A percentile compares a stretch with the other conserved stretches of the same genome.
Conservation (phyloP, 306 rosid genomes). For the Geum urbanum region DNA sequence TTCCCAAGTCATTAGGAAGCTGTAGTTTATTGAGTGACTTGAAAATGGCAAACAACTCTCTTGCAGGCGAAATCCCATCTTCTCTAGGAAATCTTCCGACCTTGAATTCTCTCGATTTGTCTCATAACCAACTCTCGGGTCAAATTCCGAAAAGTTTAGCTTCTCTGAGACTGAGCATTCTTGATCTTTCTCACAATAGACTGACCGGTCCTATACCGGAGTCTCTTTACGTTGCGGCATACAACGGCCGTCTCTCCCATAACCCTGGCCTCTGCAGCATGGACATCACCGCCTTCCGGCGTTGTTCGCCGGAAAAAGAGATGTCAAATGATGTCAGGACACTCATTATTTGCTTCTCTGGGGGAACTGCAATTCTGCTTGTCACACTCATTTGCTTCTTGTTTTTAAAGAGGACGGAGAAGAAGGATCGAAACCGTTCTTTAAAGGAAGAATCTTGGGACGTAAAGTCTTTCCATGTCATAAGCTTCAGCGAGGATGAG, state of each 20-base stretch:
- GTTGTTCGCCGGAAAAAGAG: constrained; percentile 41
- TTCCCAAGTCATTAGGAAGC: constrained; percentile 59
- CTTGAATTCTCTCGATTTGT: constrained; percentile 59
- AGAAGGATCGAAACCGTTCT: constrained; percentile 43
- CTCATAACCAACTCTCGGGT: constrained; percentile 60
- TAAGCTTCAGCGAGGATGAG: constrained; percentile 73
- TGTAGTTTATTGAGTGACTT: constrained; percentile 46
- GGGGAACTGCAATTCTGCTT: constrained; percentile 32
- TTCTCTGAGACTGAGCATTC: constrained; percentile 50
- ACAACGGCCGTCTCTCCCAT: constrained; percentile 73
- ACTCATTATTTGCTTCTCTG: constrained; percentile 46
- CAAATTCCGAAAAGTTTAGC: constrained; percentile 55
- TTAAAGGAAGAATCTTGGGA: constrained; percentile 83
- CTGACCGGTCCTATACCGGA: constrained; percentile 59
- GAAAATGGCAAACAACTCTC: constrained; percentile 51
- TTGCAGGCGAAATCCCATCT: constrained; percentile 53
- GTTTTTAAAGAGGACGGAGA: constrained; percentile 31
- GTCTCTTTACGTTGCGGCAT: constrained; percentile 54
- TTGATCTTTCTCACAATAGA: constrained; percentile 62
- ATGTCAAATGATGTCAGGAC: constrained; percentile 42
- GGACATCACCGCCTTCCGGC: constrained; percentile 32
- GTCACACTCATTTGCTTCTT: constrained; percentile 29
- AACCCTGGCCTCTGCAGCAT: constrained; percentile 64
- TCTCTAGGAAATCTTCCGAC: constrained; percentile 56
- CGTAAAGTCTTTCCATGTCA: constrained; percentile 75